Conservation (phyloP, 2,329 filamentous ascomycete species). For the Colletotrichum euphorbiae region DNA sequence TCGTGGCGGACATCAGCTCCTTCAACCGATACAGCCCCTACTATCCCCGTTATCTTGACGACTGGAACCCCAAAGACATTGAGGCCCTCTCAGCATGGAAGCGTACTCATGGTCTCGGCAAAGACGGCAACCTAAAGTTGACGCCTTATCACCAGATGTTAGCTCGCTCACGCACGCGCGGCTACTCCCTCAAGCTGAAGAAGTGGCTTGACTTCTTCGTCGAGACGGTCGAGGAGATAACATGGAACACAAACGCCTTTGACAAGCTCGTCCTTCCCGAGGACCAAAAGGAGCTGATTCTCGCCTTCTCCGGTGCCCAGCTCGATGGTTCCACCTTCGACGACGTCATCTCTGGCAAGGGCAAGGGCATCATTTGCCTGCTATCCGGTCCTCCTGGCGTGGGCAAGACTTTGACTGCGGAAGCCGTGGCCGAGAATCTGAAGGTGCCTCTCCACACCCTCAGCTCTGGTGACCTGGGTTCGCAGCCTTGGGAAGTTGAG, state of each 20-base stretch:
- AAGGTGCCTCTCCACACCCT: constrained; percentile 62
- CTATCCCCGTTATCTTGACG: constrained; percentile 45
- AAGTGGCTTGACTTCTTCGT: constrained; percentile 63
- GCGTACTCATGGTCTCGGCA: constrained; percentile 42
- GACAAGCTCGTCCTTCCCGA: constrained; percentile 60
- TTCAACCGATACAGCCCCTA: constrained; percentile 52
- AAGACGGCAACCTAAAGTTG: constrained; percentile 44
- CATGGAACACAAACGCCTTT: constrained; percentile 63
- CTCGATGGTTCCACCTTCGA: constrained; percentile 59
- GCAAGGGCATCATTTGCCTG: constrained; percentile 61
- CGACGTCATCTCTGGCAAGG: constrained; percentile 65
- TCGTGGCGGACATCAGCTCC: constrained; percentile 53
- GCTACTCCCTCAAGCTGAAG: constrained; percentile 62
- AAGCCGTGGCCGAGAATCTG: constrained; percentile 62
- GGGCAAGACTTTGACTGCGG: constrained; percentile 63
- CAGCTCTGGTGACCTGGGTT: constrained; percentile 77
- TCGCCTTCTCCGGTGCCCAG: constrained; percentile 62
- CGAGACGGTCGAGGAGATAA: constrained; percentile 56
- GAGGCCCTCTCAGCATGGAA: constrained; percentile 46
- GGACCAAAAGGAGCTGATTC: constrained; percentile 63
- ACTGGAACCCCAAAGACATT: constrained; percentile 49
- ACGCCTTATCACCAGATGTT: constrained; percentile 50
- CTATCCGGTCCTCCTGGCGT: constrained; percentile 61
- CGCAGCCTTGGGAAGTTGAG: constrained; percentile 73
- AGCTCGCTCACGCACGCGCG: constrained; percentile 51